Evolutionary conservation across 2,329 filamentous ascomycete genomes (phyloP), one percentile per base, ranked within the genome.

Genomic region (Epichloe elymi): DNA sequence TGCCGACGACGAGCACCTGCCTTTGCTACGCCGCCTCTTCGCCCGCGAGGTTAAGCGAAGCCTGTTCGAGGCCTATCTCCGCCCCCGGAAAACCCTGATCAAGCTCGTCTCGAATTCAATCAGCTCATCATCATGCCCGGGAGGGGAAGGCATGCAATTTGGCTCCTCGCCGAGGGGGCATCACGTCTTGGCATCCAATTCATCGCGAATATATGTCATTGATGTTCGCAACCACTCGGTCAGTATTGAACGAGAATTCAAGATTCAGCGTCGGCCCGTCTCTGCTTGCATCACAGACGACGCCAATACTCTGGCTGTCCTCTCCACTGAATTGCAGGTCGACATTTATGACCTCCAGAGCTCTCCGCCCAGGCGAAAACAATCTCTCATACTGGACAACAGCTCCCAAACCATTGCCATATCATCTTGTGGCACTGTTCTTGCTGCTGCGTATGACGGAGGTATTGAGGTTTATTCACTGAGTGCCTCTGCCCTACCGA

Each of bases 121-220:
- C 58, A 91, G 86, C 63, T 90, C 87, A 1, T 88, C 86, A 1
- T 88, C 88, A 20, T 85, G 84, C 55, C 88, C 88, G 1, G 85
- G 85, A 36, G 86, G 88, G 86, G 88, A 95, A 65, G 87, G 87
- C 44, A 87, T 95, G 70, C 85, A 88, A 50, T 95, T 94, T 65
- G 82, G 79, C 55, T 80, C 88, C 53, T 94, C 88, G 2, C 81
- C 86, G 5, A 80, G 77, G 50, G 88, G 87, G 2, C 81, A 84
- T 57, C 79, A 83, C 58, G 69, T 94, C 33, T 75, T 94, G 40
- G 88, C 86, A 48, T 86, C 89, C 65, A 94, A 88, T 65, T 94
- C 88, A 38, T 90, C 88, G 12, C 77, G 88, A 52, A 86, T 95
- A 56, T 85, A 90, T 59, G 78, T 94, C 36, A 71, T 95, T 48